These are phyloP conservation scores for Chalciporus piperatus DNA, from an alignment of 768 basidiomycete genomes.

Conservation along the genomic window DNA sequence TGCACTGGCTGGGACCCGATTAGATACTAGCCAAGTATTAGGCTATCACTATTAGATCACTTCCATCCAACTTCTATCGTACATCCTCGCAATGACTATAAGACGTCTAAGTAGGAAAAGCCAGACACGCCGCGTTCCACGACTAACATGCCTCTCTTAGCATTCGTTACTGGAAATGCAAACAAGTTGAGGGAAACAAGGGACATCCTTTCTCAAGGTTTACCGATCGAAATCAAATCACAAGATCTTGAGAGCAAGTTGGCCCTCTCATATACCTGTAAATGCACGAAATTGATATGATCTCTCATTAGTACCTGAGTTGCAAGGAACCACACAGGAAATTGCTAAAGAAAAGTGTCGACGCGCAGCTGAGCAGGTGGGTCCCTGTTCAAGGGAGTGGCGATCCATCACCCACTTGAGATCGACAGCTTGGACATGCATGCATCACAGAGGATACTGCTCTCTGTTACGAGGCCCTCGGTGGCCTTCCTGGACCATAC, in stretches of 20 bases:
- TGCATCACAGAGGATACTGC: slow-evolving; percentile 93
- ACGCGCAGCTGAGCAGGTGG: slow-evolving; percentile 77
- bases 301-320: slow-evolving; percentile 70
- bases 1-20: too few species aligned
- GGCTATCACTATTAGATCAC: too few species aligned
- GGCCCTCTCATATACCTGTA: background rate
- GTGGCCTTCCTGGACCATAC: slow-evolving; percentile 93
- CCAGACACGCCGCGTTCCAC: background rate
- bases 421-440: slow-evolving; percentile 44
- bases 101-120: slow-evolving; percentile 24
- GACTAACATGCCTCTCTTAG: slow-evolving; percentile 40
- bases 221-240: slow-evolving; percentile 73
- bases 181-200: slow-evolving; percentile 91
- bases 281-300: background rate
- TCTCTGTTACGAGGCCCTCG: slow-evolving; percentile 83
- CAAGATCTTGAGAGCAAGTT: slow-evolving; percentile 75
- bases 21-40: too few species aligned
- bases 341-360: slow-evolving; percentile 86
- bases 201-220: slow-evolving; percentile 68
- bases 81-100: slow-evolving; percentile 17
- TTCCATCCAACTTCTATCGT: too few species aligned
- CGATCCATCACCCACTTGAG: background rate
- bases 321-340: slow-evolving; percentile 91
- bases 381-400: slow-evolving; percentile 14
- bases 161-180: slow-evolving; percentile 92